Base-by-base conservation (phyloP, 352 stramenopile species). In the Pythium chondricola region DNA sequence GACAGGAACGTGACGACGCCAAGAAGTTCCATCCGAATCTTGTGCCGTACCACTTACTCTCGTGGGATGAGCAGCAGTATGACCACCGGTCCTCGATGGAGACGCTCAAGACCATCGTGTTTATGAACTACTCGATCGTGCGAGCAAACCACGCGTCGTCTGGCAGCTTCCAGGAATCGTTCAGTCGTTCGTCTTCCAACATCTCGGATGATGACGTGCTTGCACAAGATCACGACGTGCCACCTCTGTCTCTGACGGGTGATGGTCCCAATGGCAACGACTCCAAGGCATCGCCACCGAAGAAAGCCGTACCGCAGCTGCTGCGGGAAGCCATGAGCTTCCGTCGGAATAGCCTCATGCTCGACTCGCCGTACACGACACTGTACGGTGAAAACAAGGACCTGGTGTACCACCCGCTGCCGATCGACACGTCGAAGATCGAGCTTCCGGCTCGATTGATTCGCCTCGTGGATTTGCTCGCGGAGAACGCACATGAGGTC, bases 71-170 rank as follows among this genome's bases (percentile, higher is more conserved):
- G 56, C 77, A 94, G 43, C 72, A 72, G 5, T 94, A 86, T 27
- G 83, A 94, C 66, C 79, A 89, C 49, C 78, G 81, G 17, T 91
- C 83, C 46, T 91, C 81, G n/a, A 70, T 93, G 41, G 81, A 93
- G 53, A 93, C 81, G 22, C 81, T 94, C 62, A 91, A 91, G 61
- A 88, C 81, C 24, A 94, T 94, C 40, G 42, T 92, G 30, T 87
- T 88, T 24, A 90, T 94, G 81, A 91, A 94, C 58, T 92, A 91
- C 63, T 63, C 73, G 18, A 88, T 94, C 43, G 67, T 71, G 24
- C 75, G 81, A 16, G 38, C 62, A 11, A 76, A 44, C 30, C 62
- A 73, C 31, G 41, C 60, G 7, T 43, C 46, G 6, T 59, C 76
- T 17, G 74, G 73, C 41, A 88, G 74, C 10, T 87, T 85, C 47